Evolutionary conservation across 371 early-diverging fungal genomes (phyloP), one percentile per base, ranked within the genome.

Genomic region (Capillidium rhysosporum): DNA sequence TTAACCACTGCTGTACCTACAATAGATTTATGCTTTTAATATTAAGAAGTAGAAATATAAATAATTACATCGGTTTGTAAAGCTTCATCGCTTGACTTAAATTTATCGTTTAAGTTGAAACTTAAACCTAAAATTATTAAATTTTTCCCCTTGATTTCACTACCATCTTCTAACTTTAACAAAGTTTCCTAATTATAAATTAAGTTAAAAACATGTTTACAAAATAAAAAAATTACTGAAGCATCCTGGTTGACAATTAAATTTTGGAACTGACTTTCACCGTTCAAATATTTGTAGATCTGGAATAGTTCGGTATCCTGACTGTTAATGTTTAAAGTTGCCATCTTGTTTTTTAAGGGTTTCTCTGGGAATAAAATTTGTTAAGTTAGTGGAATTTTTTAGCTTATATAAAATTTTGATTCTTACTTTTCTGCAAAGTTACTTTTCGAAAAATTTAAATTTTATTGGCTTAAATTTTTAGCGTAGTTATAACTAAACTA

Each of bases 1-100:
- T 29, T 23, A 55, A 39, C 55, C 55, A 55, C 45, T 55, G 55
- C 18, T 55, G 47, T 21, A 55, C 39, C 55, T 55, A 45, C 20
- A 44, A 23, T 24, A 31, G 14, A 4, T 46, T 46, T 7, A 7
- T 23, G 26, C 8, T 21, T 20, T 18, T n/a, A n/a, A n/a, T n/a
- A n/a, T n/a, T n/a, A n/a, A n/a, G n/a, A n/a, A n/a, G 16, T 9
- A 21, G 2, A 1, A 52, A 40, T 1, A 9, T 23, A 20, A 18
- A 16, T 14, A 3, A 23, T 43, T 52, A 52, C 52, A 52, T 52
- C 52, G 14, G 52, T 38, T 25, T 52, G 52, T 7, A 40, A 20
- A 9, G 10, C 38, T 21, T 39, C 14, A 34, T 38, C 30, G n/a
- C 51, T 39, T 31, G n/a, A 12, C 20, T 28, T 14, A 34, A 51